These are phyloP conservation scores for Talaromyces ruber DNA, from an alignment of 495 filamentous ascomycete species.

Conservation along the genomic window DNA sequence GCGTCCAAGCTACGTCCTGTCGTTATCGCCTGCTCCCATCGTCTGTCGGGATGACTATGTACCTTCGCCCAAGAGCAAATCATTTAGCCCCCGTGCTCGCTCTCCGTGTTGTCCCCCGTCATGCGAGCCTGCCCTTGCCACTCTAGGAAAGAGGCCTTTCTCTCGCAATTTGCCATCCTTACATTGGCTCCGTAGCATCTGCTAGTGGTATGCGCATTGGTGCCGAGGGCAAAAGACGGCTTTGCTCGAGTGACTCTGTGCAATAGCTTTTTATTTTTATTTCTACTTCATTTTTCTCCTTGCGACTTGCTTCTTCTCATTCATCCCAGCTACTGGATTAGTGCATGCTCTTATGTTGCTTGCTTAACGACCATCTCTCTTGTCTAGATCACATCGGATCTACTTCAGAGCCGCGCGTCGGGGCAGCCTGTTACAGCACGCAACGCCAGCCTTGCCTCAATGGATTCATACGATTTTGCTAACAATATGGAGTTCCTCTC, in stretches of 20 bases:
- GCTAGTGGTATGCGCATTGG: background rate
- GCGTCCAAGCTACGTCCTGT: background rate
- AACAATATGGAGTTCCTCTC: conserved; percentile 16
- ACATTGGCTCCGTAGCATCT: background rate
- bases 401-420: background rate
- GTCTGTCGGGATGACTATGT: conserved; percentile 11
- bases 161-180: background rate
- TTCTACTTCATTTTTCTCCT: background rate
- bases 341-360: background rate
- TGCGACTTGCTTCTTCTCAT: background rate
- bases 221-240: background rate
- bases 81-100: conserved; percentile 7
- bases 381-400: background rate
- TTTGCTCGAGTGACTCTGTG: background rate
- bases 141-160: background rate
- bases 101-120: background rate
- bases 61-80: conserved; percentile 7
- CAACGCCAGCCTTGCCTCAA: conserved; percentile 4
- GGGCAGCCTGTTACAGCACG: background rate
- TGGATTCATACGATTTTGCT: conserved; percentile 8
- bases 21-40: background rate
- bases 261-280: background rate
- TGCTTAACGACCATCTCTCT: background rate
- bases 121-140: background rate
- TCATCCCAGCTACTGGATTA: background rate